Conservation (phyloP, 2,329 filamentous ascomycete genomes). For the Xylariales sp. region DNA sequence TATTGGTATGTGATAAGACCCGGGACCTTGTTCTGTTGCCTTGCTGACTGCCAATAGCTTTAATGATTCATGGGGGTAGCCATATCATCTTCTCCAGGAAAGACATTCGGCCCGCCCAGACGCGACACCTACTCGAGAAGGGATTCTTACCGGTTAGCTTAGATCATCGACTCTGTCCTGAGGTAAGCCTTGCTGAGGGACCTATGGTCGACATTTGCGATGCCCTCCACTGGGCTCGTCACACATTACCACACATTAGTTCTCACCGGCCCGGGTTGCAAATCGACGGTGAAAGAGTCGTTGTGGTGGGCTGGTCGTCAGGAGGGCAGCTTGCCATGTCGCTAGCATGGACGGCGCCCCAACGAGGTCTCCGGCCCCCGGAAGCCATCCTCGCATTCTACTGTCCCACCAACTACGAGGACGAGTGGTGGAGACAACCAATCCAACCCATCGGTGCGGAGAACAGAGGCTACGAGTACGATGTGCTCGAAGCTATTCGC, state of each 20-base stretch:
- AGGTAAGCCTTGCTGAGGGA: slow-evolving; percentile 58
- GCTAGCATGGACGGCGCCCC: slow-evolving; percentile 25
- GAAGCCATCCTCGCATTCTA: slow-evolving; percentile 32
- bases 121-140: slow-evolving; percentile 51
- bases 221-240: slow-evolving; percentile 56
- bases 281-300: slow-evolving; percentile 40
- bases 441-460: slow-evolving; percentile 38
- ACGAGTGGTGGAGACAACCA: slow-evolving; percentile 30
- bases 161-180: slow-evolving; percentile 64
- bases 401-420: slow-evolving; percentile 32
- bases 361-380: slow-evolving; percentile 27
- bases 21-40: neutral
- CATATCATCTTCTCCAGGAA: slow-evolving; percentile 55
- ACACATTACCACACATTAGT: slow-evolving; percentile 45
- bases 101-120: slow-evolving; percentile 54
- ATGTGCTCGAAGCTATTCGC: slow-evolving; percentile 46
- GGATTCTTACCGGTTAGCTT: slow-evolving; percentile 60
- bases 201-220: slow-evolving; percentile 59
- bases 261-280: slow-evolving; percentile 36
- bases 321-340: slow-evolving; percentile 32
- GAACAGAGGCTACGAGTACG: slow-evolving; percentile 41
- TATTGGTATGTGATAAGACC: slow-evolving; percentile 17
- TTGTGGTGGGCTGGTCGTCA: slow-evolving; percentile 33
- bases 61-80: slow-evolving; percentile 60
- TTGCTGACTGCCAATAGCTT: slow-evolving; percentile 43